Conservation (phyloP, 495 filamentous ascomycete species). For the Chlorociboria aeruginascens region DNA sequence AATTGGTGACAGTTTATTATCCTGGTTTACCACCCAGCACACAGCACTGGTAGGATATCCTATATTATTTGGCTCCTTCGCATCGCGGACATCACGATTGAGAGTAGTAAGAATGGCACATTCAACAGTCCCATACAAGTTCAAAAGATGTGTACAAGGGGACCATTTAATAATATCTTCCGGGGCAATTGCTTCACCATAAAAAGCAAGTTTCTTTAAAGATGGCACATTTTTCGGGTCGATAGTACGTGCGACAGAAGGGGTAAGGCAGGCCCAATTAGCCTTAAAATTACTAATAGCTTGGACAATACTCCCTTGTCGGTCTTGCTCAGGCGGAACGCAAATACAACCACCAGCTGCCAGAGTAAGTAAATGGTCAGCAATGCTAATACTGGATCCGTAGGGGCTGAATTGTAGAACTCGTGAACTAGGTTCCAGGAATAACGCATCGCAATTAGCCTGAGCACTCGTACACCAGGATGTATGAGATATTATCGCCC, state of each 20-base stretch:
- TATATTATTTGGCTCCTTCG: too few species aligned
- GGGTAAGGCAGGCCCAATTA: slow-evolving; percentile 27
- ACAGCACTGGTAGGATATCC: too few species aligned
- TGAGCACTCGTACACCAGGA: slow-evolving; percentile 20
- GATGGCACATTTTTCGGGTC: slow-evolving; percentile 28
- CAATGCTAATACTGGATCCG: slow-evolving; percentile 71
- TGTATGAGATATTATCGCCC: slow-evolving; percentile 19
- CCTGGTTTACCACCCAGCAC: too few species aligned
- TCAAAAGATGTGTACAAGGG: not conserved
- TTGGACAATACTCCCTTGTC: slow-evolving; percentile 23
- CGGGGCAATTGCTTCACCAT: slow-evolving; percentile 21
- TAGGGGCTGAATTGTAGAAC: slow-evolving; percentile 8
- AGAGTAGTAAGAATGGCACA: too few species aligned
- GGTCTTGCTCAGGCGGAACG: slow-evolving; percentile 28
- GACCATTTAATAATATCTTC: slow-evolving; percentile 41
- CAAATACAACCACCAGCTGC: slow-evolving; percentile 4
- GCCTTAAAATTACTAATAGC: slow-evolving; percentile 26
- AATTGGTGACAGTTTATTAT: too few species aligned
- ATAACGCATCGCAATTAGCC: slow-evolving; percentile 37
- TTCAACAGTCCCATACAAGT: too few species aligned
- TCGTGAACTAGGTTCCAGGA: slow-evolving; percentile 24
- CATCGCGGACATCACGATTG: too few species aligned
- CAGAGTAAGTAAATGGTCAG: slow-evolving; percentile 70
- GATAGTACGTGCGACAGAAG: slow-evolving; percentile 38
- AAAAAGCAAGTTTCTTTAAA: slow-evolving; percentile 25